phyloP scores from a whole-genome alignment of 305 asterid genomes.

The Solanum hybrid region DNA sequence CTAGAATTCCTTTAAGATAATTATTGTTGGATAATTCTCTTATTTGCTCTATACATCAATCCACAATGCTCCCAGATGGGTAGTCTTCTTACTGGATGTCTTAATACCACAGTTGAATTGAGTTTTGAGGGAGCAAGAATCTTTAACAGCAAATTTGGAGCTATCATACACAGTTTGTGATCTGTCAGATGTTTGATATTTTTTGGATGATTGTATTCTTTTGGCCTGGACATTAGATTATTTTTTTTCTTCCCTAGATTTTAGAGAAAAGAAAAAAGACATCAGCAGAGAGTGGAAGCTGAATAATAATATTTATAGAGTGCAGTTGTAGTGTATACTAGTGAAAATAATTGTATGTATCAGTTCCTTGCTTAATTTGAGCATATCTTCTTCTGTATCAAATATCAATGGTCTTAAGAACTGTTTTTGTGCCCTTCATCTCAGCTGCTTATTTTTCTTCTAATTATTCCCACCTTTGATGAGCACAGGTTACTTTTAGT shows the following conservation, averaged over 20 bases:
- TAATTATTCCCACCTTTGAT: too few relatives aligned
- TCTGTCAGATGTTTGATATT: neutral
- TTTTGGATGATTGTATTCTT: slow-evolving; percentile 2
- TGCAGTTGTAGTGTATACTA: slow-evolving; percentile 5
- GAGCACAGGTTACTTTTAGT: neutral
- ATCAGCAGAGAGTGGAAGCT: neutral
- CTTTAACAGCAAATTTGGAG: neutral
- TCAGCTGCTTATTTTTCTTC: neutral
- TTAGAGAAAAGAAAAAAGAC: neutral
- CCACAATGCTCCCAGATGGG: neutral
- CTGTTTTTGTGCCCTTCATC: neutral
- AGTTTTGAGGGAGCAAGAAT: slow-evolving; percentile 5
- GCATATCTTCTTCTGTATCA: neutral
- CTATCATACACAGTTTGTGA: neutral
- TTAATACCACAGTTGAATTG: neutral
- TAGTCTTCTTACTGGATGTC: neutral
- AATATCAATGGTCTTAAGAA: neutral
- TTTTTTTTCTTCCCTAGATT: neutral
- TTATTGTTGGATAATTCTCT: neutral
- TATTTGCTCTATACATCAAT: neutral
- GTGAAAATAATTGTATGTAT: neutral
- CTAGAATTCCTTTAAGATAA: neutral
- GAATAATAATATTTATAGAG: neutral
- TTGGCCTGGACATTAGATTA: neutral
- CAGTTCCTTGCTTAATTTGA: neutral